These are phyloP conservation scores for Xylariaceae sp. DNA, from an alignment of 2,329 filamentous ascomycete genomes.

Conservation along the genomic window DNA sequence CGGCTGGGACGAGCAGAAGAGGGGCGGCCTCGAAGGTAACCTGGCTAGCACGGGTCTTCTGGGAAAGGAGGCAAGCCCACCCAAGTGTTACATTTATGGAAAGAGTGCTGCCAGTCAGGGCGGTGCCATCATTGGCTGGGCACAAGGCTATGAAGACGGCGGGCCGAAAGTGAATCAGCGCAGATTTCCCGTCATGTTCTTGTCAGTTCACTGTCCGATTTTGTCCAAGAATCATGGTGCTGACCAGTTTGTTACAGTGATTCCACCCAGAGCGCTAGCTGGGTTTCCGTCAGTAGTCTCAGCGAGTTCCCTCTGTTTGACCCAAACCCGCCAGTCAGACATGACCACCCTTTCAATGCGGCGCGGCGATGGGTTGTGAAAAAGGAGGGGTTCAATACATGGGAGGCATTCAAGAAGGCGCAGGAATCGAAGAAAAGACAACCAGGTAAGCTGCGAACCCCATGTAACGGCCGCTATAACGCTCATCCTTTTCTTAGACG, in stretches of 20 bases:
- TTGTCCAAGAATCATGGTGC: not conserved
- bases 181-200: conserved; percentile 37
- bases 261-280: conserved; percentile 19
- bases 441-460: conserved; percentile 11
- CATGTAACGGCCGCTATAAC: not conserved
- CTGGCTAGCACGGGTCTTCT: conserved; percentile 31
- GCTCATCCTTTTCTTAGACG: not conserved
- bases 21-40: conserved; percentile 26
- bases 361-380: conserved; percentile 26
- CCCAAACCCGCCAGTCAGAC: conserved; percentile 9
- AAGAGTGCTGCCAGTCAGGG: not conserved
- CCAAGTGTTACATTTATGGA: conserved; percentile 33
- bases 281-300: conserved; percentile 21
- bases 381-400: conserved; percentile 22
- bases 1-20: conserved; percentile 30
- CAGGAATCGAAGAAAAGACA: conserved; percentile 2
- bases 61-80: conserved; percentile 19
- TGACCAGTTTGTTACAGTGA: conserved; percentile 20
- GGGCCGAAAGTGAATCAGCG: conserved; percentile 30
- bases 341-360: conserved; percentile 20
- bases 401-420: conserved; percentile 21
- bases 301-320: conserved; percentile 22
- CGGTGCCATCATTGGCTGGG: conserved; percentile 32
- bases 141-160: conserved; percentile 32
- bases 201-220: conserved; percentile 18